These are phyloP conservation scores for Geum urbanum DNA, from an alignment of 306 rosid species.

Conservation along the genomic window DNA sequence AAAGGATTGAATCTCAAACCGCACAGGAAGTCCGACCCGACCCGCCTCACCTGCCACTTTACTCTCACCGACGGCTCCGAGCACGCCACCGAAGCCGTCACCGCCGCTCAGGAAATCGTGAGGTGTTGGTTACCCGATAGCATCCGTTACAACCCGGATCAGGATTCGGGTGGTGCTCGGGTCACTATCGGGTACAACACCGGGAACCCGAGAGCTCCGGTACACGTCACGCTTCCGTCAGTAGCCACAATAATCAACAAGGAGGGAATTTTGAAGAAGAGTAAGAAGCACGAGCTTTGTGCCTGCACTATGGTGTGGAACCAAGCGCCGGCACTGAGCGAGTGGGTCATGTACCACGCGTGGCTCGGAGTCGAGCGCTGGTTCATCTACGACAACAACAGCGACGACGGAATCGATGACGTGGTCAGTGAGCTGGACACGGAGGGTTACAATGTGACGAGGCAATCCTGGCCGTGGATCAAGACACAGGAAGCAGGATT, in stretches of 20 bases:
- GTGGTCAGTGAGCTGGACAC: constrained; percentile 52
- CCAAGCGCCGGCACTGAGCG: constrained; percentile 69
- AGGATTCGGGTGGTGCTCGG: constrained; percentile 59
- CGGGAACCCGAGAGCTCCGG: constrained; percentile 30
- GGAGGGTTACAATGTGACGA: constrained; percentile 58
- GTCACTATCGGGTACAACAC: constrained; percentile 48
- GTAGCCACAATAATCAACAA: constrained; percentile 43
- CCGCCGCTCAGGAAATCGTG: constrained; percentile 84
- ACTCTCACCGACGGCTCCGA: constrained; percentile 34
- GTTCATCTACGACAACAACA: constrained; percentile 93
- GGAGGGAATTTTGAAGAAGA: constrained; percentile 1
- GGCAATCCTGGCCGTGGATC: constrained; percentile 88
- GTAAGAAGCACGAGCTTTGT: constrained; percentile 60
- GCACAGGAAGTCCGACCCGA: constrained; percentile 73
- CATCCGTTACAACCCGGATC: constrained; percentile 34
- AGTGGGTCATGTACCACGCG: constrained; percentile 89
- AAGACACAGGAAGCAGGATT: constrained; percentile 97
- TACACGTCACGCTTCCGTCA: constrained; percentile 48
- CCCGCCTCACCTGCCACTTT: constrained; percentile 60
- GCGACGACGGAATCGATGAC: constrained; percentile 68
- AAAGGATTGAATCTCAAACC: constrained; percentile 87
- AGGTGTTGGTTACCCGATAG: constrained; percentile 69
- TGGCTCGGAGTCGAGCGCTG: constrained; percentile 93
- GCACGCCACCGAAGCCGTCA: constrained; percentile 49
- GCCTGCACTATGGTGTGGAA: constrained; percentile 96